Base-by-base conservation (phyloP, 192 early-diverging fungal genomes). In the Backusella parvicylindrica region DNA sequence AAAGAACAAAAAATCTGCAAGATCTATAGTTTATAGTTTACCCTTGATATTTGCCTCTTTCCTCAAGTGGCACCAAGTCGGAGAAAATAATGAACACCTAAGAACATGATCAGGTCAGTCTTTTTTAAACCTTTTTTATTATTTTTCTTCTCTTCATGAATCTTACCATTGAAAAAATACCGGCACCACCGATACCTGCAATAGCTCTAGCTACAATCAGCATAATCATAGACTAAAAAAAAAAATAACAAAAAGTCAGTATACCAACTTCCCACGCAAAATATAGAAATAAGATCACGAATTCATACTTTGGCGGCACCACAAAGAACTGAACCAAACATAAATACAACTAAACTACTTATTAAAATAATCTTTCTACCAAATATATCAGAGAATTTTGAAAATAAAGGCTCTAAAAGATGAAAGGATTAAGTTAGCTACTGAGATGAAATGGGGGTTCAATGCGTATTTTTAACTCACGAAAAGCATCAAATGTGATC, bases 301-400 rank as follows among this genome's bases (percentile, higher is more conserved):
- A 33, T 72, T 78, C 78, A 31, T 93, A 11, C 81, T 79, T n/a
- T 28, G 74, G 7, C 93, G 88, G 23, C 74, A 26, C 93, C 97
- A 77, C 96, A 96, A 41, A 96, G 81, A 0, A 92, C 75, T 0
- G 92, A 94, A 3, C 96, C 96, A 6, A 90, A 65, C 70, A 90
- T 87, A 75, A 98, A 98, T 35, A 95, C 72, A 35, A 84, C 63
- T 47, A 95, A 85, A 0, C 95, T 89, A 49, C 88, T 84, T 0
- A 96, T 74, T 37, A 97, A 90, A n/a, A 88, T 86, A 26, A 83
- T 66, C 75, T 94, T 91, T 68, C 84, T 72, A 12, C 87, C 87
- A 76, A 96, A 92, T 64, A 97, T 97, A 74, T 98, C 95, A 66
- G 92, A 87, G 50, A 97, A 83, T 72, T 93, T 90, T 78, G 93